Percentiles rank a stretch among this genome's conserved stretches.
Conservation (phyloP, 1,139 yeast genomes). For the Geotrichum fermentans region DNA sequence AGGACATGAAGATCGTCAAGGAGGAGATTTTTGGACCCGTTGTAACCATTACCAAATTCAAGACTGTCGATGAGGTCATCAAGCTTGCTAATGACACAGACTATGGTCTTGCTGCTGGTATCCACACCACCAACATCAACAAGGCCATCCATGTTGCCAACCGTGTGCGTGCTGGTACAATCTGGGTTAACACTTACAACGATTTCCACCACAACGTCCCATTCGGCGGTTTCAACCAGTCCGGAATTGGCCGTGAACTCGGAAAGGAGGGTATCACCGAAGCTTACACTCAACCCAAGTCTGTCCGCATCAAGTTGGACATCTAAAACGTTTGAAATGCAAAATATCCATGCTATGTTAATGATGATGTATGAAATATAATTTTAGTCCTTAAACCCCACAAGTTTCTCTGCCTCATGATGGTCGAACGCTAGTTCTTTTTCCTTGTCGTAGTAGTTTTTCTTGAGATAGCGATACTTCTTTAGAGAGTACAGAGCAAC, state of each 20-base stretch:
- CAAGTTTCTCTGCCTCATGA: neutral
- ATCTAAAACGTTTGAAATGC: neutral
- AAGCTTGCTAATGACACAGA: slow-evolving; percentile 65
- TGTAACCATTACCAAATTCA: slow-evolving; percentile 67
- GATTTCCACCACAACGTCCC: slow-evolving; percentile 71
- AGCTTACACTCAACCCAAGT: slow-evolving; percentile 71
- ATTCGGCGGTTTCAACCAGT: slow-evolving; percentile 74
- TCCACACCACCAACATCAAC: slow-evolving; percentile 61
- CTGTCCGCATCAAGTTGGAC: slow-evolving; percentile 42
- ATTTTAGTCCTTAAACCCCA: neutral
- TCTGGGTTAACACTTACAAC: slow-evolving; percentile 76
- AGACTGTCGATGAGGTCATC: slow-evolving; percentile 65
- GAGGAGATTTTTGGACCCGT: slow-evolving; percentile 91
- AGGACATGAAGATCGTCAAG: slow-evolving; percentile 61
- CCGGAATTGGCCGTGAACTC: slow-evolving; percentile 87
- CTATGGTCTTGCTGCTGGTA: slow-evolving; percentile 83
- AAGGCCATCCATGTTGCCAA: slow-evolving; percentile 61
- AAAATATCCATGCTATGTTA: neutral
- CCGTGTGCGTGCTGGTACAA: slow-evolving; percentile 71
- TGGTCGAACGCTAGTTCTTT: slow-evolving; percentile 3
- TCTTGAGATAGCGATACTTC: slow-evolving; percentile 36
- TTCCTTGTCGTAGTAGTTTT: slow-evolving; percentile 28
- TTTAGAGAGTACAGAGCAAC: slow-evolving; percentile 35
- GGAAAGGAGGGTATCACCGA: slow-evolving; percentile 68
- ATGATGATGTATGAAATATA: neutral